These are phyloP conservation scores for Takashimella tepidaria DNA, from an alignment of 1,284 basidiomycete species.

Conservation along the genomic window DNA sequence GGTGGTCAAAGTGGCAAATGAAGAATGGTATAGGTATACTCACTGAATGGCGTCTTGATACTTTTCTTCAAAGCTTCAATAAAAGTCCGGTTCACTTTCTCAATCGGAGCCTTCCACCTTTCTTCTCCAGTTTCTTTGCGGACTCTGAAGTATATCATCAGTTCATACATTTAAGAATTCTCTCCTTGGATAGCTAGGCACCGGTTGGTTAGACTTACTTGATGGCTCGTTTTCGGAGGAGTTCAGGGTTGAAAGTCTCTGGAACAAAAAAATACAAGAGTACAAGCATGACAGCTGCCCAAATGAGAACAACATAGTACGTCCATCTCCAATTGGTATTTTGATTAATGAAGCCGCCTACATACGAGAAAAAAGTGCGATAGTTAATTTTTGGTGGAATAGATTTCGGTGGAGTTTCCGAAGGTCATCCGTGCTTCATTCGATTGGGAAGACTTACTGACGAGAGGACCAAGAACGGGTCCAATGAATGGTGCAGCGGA, in stretches of 20 bases:
- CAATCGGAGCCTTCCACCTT: constrained; percentile 57
- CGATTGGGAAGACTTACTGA: too few relatives aligned
- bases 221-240: constrained; percentile 57
- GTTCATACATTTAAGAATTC: too few relatives aligned
- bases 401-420: background rate
- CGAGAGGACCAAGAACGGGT: constrained; percentile 57
- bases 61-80: constrained; percentile 52
- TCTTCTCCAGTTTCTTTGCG: constrained; percentile 54
- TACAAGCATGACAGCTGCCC: constrained; percentile 45
- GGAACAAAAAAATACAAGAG: constrained; percentile 55
- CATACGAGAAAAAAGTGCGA: constrained; percentile 55
- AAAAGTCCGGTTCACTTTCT: constrained; percentile 52
- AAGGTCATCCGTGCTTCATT: background rate
- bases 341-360: constrained; percentile 57
- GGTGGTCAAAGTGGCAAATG: background rate
- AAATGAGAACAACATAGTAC: constrained; percentile 61
- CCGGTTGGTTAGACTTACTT: constrained; percentile 31
- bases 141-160: constrained; percentile 46
- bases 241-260: constrained; percentile 66
- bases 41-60: constrained; percentile 68
- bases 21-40: constrained; percentile 31
- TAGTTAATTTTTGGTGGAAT: background rate
- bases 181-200: too few relatives aligned
- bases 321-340: constrained; percentile 72
- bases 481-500: constrained; percentile 67